Conservation (phyloP, 2,329 filamentous ascomycete genomes). For the Byssoonygena ceratinophila region DNA sequence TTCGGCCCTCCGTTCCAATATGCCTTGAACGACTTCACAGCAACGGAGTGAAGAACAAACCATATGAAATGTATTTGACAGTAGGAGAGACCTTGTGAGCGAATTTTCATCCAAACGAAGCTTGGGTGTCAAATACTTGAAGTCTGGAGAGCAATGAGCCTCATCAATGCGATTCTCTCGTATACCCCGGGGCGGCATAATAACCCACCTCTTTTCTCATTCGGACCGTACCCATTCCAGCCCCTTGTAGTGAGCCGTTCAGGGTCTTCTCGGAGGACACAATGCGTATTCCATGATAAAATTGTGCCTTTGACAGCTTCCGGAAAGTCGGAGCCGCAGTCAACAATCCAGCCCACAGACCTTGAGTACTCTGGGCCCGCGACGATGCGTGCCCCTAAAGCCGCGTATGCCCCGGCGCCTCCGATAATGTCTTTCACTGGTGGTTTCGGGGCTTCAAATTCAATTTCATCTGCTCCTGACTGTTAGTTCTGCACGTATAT, state of each 20-base stretch:
- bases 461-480: slow-evolving; percentile 65
- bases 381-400: slow-evolving; percentile 78
- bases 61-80: slow-evolving; percentile 71
- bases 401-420: slow-evolving; percentile 76
- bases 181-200: slow-evolving; percentile 2
- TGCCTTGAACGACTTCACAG: slow-evolving; percentile 61
- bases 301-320: slow-evolving; percentile 52
- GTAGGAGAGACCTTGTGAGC: slow-evolving; percentile 55
- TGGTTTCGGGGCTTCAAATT: slow-evolving; percentile 61
- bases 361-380: slow-evolving; percentile 57
- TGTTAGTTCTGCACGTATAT: not conserved
- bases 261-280: slow-evolving; percentile 55
- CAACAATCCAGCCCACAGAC: slow-evolving; percentile 79
- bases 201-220: slow-evolving; percentile 49
- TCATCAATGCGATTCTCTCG: not conserved
- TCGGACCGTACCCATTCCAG: slow-evolving; percentile 78
- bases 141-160: slow-evolving; percentile 43
- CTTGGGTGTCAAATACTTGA: slow-evolving; percentile 82
- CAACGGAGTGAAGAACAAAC: slow-evolving; percentile 73
- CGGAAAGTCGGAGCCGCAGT: slow-evolving; percentile 82
- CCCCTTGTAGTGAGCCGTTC: slow-evolving; percentile 70
- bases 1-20: slow-evolving; percentile 45
- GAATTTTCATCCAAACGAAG: slow-evolving; percentile 64
- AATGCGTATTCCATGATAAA: slow-evolving; percentile 64
- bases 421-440: slow-evolving; percentile 69